Evolutionary conservation across 2,329 filamentous ascomycete genomes (phyloP).

Genomic region (Fusarium mexicanum): DNA sequence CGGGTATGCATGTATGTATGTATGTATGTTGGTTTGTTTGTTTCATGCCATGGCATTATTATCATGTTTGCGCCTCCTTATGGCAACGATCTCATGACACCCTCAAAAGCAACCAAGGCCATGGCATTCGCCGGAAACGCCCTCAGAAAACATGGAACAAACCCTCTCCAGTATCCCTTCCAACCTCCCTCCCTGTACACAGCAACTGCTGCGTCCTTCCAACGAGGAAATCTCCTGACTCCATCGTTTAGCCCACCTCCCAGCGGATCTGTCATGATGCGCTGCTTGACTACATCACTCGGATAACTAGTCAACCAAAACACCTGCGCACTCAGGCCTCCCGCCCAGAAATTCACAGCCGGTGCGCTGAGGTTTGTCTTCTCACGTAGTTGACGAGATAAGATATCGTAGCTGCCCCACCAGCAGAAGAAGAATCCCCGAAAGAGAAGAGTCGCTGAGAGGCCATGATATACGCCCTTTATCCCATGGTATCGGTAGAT

Average conservation of each 20-base stretch:
- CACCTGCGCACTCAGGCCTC: slow-evolving; percentile 89
- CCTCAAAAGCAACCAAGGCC: slow-evolving; percentile 93
- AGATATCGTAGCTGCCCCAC: slow-evolving; percentile 95
- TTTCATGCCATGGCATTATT: not conserved
- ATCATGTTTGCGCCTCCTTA: slow-evolving; percentile 36
- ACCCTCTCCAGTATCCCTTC: slow-evolving; percentile 91
- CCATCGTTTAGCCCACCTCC: slow-evolving; percentile 76
- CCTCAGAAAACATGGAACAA: slow-evolving; percentile 90
- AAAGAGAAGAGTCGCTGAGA: slow-evolving; percentile 87
- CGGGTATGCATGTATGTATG: not conserved
- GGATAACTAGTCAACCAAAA: slow-evolving; percentile 97
- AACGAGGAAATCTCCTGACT: slow-evolving; percentile 73
- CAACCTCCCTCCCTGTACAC: slow-evolving; percentile 81
- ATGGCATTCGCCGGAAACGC: slow-evolving; percentile 97
- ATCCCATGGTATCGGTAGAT: slow-evolving; percentile 78
- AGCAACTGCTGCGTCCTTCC: slow-evolving; percentile 81
- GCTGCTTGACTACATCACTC: slow-evolving; percentile 92
- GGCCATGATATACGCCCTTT: slow-evolving; percentile 83
- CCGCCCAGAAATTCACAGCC: slow-evolving; percentile 95
- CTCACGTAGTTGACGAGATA: slow-evolving; percentile 73
- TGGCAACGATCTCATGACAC: slow-evolving; percentile 78
- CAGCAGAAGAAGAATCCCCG: slow-evolving; percentile 96
- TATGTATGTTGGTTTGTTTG: slow-evolving; percentile 3
- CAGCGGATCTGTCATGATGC: slow-evolving; percentile 94
- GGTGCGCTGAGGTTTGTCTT: slow-evolving; percentile 78